Conservation (phyloP, 192 early-diverging fungal species). For the Coemansia sp. region DNA sequence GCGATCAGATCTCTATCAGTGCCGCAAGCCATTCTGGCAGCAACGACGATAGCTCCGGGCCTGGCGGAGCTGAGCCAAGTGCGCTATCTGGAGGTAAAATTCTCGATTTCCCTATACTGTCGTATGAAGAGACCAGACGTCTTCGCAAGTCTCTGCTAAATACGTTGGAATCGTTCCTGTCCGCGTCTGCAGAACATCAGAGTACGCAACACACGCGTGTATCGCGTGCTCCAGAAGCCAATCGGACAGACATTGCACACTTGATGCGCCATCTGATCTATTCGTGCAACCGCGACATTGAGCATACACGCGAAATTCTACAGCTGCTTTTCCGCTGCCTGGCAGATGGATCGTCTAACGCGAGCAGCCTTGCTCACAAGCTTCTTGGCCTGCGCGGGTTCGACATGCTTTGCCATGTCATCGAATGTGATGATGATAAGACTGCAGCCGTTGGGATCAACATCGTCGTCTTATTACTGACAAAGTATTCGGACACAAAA, state of each 20-base stretch:
- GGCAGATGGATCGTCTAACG: conserved; percentile 42
- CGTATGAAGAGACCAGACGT: conserved; percentile 17
- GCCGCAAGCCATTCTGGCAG: background rate
- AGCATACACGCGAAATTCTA: conserved; percentile 40
- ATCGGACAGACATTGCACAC: conserved; percentile 25
- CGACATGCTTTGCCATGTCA: conserved; percentile 35
- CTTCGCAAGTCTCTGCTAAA: conserved; percentile 31
- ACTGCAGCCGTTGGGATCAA: conserved; percentile 43
- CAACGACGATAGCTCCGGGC: conserved; percentile 10
- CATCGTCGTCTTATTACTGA: conserved; percentile 39
- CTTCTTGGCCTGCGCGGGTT: conserved; percentile 26
- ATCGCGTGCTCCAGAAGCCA: conserved; percentile 13
- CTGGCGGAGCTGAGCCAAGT: conserved; percentile 13
- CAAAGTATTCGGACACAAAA: conserved; percentile 20
- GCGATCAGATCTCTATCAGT: background rate
- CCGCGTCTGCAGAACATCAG: conserved; percentile 23
- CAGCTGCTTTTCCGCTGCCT: conserved; percentile 44
- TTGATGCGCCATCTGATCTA: conserved; percentile 36
- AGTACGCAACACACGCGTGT: background rate
- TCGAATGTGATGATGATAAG: conserved; percentile 42
- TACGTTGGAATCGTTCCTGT: conserved; percentile 41
- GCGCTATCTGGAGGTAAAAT: conserved; percentile 3
- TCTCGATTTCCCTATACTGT: conserved; percentile 19
- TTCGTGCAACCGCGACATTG: conserved; percentile 38
- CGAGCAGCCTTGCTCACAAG: conserved; percentile 23